Evolutionary conservation across 106 monocot species (phyloP).

Genomic region (Allium fistulosum): DNA sequence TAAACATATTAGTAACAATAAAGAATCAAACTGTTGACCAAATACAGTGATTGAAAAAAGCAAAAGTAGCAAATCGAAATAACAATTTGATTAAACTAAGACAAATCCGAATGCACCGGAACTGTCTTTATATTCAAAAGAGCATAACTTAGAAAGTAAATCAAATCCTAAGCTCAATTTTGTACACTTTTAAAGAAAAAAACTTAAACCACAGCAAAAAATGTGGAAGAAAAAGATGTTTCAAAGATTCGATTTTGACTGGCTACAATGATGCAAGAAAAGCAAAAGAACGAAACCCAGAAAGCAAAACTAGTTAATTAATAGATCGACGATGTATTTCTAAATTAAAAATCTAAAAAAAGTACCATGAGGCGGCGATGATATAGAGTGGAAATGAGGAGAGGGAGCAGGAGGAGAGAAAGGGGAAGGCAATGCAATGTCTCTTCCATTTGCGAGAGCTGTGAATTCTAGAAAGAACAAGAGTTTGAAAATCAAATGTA

Average conservation of each 20-base stretch:
- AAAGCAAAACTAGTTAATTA: neutral
- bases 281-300: neutral
- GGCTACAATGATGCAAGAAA: neutral
- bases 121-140: neutral
- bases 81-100: neutral
- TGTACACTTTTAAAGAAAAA: no score
- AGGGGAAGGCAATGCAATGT: neutral
- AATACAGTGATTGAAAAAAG: neutral
- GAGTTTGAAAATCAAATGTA: neutral
- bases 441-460: neutral
- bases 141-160: neutral
- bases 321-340: neutral
- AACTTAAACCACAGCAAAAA: neutral
- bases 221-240: neutral
- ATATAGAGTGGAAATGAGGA: neutral
- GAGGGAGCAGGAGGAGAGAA: neutral
- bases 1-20: neutral
- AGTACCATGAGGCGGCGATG: slow-evolving; percentile 1
- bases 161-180: neutral
- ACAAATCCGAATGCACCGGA: neutral
- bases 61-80: no score
- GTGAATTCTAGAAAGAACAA: neutral
- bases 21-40: neutral
- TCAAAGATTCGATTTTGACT: slow-evolving; percentile 6
- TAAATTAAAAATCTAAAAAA: neutral